Base-by-base conservation (phyloP, 2,329 filamentous ascomycete species). In the Pseudogymnoascus sp. region DNA sequence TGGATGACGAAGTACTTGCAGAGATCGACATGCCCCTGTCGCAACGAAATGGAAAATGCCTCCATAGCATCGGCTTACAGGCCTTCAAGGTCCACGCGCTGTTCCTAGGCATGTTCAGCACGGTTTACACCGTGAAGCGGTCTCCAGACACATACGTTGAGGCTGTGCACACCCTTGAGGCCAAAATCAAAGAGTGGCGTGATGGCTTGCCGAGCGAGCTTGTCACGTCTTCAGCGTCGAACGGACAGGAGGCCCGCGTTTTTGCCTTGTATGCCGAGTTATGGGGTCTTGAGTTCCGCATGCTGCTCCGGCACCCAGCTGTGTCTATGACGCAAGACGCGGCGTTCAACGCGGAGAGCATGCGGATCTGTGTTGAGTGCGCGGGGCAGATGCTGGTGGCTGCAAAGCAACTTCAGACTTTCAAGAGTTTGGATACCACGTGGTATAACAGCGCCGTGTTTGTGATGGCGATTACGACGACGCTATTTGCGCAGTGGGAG, bases 381-480 rank as follows among this genome's bases (percentile, higher is more conserved):
- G 82, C 87, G 5, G 79, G 82, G 55, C 81, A 86, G 64, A 83
- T 91, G 74, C 76, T 92, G 2, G 76, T 78, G 21, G 79, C 81
- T 27, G 82, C 86, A 5, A 77, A 79, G 21, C 77, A 83, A 60
- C 74, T 92, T 58, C 81, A 83, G 63, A 80, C 79, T 66, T 77
- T 86, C 62, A 89, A 87, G 69, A 85, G 84, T 48, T 75, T 92
- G 3, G 89, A 93, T 69, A 89, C 87, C 1, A 90, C 88, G 0
- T 92, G 89, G 88, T 88, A 89, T 68, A 87, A 87, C 58, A 80
- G 85, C 58, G 86, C 88, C 0, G 81, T 89, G 5, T 90, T 89
- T 69, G 80, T 89, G 10, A 84, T 87, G 45, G 87, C 87, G 27
- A 86, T 90, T 62, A 89, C 91, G 67, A 88, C 87, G 0, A 86